Evolutionary conservation across 139 green algal species (phyloP).

Genomic region (Micromonas commoda): DNA sequence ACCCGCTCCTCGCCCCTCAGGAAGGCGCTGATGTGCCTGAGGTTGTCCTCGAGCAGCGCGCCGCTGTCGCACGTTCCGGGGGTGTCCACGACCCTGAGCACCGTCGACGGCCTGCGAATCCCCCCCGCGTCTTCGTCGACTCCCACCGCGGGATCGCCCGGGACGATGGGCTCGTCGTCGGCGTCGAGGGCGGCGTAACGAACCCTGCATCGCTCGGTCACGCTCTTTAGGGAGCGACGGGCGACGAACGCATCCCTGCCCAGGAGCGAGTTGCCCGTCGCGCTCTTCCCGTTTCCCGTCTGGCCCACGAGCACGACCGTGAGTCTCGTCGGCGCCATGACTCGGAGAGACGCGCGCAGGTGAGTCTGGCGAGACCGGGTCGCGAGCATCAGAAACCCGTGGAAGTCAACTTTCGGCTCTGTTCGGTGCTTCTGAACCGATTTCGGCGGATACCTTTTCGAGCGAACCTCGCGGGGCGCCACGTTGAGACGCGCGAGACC

Average conservation of each 20-base stretch:
- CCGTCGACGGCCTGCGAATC: neutral
- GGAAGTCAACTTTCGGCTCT: no score
- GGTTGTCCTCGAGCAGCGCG: slow-evolving; percentile 1
- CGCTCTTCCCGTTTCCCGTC: slow-evolving; percentile 14
- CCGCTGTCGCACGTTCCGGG: slow-evolving; percentile 4
- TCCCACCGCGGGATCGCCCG: neutral
- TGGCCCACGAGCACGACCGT: slow-evolving; percentile 18
- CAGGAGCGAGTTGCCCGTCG: slow-evolving; percentile 17
- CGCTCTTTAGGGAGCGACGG: neutral
- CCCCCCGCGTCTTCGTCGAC: no score
- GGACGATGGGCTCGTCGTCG: neutral
- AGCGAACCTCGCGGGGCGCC: no score
- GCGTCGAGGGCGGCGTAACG: neutral
- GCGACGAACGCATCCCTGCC: slow-evolving; percentile 10
- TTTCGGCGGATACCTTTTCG: no score
- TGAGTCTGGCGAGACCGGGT: no score
- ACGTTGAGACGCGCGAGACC: no score
- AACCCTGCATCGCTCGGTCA: neutral
- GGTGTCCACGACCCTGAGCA: slow-evolving; percentile 7
- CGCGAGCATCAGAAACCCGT: no score
- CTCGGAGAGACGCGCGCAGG: no score
- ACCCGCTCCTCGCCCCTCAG: no score
- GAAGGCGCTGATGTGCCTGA: neutral
- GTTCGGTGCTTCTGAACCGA: no score
- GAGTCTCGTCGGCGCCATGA: no score